phyloP scores from a whole-genome alignment of 371 early-diverging fungal species.

The Catenaria anguillulae region DNA sequence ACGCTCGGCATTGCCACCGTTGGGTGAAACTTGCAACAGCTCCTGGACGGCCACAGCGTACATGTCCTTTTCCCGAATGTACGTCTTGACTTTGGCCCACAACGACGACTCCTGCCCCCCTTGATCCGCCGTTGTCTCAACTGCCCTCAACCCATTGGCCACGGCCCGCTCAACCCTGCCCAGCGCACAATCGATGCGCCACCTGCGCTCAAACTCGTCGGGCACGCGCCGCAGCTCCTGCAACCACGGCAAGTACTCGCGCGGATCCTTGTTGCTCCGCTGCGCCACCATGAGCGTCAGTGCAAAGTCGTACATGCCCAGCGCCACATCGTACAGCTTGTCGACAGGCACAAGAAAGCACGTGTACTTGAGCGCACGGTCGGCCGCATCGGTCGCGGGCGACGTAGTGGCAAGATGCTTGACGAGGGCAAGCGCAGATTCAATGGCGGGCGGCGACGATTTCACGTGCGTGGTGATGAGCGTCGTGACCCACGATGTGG shows the following conservation, averaged over 20 bases:
- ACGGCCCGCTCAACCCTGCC: no score
- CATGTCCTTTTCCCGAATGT: no score
- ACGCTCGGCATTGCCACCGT: no score
- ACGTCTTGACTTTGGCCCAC: no score
- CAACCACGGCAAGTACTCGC: constrained; percentile 84
- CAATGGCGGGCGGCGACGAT: constrained; percentile 69
- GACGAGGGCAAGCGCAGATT: constrained; percentile 54
- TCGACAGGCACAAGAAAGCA: constrained; percentile 81
- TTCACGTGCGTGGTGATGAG: constrained; percentile 75
- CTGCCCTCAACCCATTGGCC: no score
- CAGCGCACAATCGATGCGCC: no score
- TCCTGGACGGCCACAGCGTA: no score
- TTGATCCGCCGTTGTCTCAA: no score
- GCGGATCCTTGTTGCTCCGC: constrained; percentile 87
- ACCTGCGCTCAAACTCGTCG: no score
- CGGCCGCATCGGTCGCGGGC: constrained; percentile 39
- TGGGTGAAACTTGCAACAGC: no score
- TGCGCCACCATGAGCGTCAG: constrained; percentile 89
- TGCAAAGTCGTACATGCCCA: constrained; percentile 86
- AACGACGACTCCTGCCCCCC: no score
- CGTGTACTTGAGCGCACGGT: constrained; percentile 74
- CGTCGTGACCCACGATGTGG: constrained; percentile 33
- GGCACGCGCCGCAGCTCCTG: constrained; percentile 58
- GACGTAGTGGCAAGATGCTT: constrained; percentile 30
- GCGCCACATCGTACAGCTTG: constrained; percentile 70